Percentiles rank a stretch among this genome's conserved stretches.
These are phyloP conservation scores for Salix arbutifolia DNA, from an alignment of 345 rosid genomes.

Conservation along the genomic window DNA sequence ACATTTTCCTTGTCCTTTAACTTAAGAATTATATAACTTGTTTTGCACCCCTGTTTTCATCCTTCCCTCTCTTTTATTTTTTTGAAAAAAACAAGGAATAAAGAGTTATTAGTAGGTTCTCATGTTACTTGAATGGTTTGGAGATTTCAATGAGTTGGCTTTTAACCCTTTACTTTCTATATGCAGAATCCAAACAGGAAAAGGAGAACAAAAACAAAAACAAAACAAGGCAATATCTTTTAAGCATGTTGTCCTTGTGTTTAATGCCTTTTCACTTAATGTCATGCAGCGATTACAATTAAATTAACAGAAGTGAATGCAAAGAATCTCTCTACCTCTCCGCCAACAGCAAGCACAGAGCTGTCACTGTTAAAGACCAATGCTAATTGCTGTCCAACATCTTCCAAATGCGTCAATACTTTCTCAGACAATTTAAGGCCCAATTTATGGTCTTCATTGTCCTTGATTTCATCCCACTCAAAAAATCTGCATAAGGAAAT, in stretches of 20 bases:
- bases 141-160: neutral
- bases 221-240: neutral
- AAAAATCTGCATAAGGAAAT: conserved; percentile 44
- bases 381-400: conserved; percentile 73
- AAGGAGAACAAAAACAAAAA: neutral
- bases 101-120: neutral
- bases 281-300: conserved; percentile 5
- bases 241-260: neutral
- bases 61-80: neutral
- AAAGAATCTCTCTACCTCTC: conserved; percentile 56
- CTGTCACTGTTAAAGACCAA: conserved; percentile 64
- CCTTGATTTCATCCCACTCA: conserved; percentile 57
- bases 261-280: neutral
- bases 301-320: neutral
- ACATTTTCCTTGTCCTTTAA: neutral
- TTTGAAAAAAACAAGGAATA: neutral
- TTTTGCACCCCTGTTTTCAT: neutral
- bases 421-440: conserved; percentile 50
- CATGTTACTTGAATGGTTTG: neutral
- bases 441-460: conserved; percentile 34
- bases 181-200: neutral
- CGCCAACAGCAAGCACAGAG: conserved; percentile 68
- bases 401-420: conserved; percentile 46
- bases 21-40: neutral
- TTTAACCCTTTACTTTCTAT: neutral